These are phyloP conservation scores for Geosiphon pyriformis DNA, from an alignment of 192 early-diverging fungal genomes.

Conservation along the genomic window DNA sequence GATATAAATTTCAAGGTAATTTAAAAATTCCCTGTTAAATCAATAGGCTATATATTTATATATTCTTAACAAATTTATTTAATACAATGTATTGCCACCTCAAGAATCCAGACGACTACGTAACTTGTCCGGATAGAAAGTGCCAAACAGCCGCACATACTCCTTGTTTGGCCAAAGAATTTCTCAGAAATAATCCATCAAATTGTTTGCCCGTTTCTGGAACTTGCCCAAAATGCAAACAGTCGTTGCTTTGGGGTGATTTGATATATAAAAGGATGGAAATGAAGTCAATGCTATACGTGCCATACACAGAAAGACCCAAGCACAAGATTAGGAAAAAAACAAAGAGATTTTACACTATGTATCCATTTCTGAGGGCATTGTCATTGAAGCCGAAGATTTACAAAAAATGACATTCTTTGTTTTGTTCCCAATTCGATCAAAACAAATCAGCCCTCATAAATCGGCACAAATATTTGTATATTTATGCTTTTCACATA, in stretches of 20 bases:
- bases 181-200: background rate
- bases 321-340: too few species aligned
- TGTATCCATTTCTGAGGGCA: too few species aligned
- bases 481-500: too few species aligned
- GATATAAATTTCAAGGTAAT: background rate
- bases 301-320: too few species aligned
- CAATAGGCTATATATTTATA: background rate
- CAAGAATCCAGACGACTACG: background rate
- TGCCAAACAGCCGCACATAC: background rate
- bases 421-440: too few species aligned
- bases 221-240: background rate
- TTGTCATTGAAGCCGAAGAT: too few species aligned
- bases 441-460: too few species aligned
- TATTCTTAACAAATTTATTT: background rate
- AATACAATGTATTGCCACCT: background rate
- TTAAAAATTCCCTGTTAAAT: background rate
- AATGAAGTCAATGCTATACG: background rate
- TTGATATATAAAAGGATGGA: background rate
- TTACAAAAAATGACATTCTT: too few species aligned
- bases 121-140: background rate
- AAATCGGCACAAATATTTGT: too few species aligned
- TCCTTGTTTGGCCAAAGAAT: conserved; percentile 1
- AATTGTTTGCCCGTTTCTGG: background rate
- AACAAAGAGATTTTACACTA: too few species aligned
- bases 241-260: background rate